phyloP scores from a whole-genome alignment of 352 stramenopile species.

The Pythium brachiatum region DNA sequence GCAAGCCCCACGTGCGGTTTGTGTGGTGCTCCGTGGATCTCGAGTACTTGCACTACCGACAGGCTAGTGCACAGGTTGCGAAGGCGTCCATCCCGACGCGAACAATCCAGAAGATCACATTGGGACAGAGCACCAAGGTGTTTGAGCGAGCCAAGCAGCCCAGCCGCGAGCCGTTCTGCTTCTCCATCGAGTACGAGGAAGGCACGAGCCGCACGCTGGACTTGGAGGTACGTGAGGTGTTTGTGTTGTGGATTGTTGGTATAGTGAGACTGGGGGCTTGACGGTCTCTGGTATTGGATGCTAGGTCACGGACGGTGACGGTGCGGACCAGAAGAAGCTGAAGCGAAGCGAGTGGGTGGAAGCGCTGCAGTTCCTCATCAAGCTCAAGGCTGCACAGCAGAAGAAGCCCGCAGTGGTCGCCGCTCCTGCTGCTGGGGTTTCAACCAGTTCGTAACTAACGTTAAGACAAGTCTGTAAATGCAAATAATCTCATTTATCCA shows the following conservation, averaged over 20 bases:
- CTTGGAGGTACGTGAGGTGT: slow-evolving; percentile 42
- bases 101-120: slow-evolving; percentile 34
- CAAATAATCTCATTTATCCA: slow-evolving; percentile 4
- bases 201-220: slow-evolving; percentile 52
- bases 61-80: slow-evolving; percentile 38
- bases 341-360: slow-evolving; percentile 68
- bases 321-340: slow-evolving; percentile 50
- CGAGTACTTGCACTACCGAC: slow-evolving; percentile 73
- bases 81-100: slow-evolving; percentile 67
- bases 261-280: neutral
- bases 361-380: slow-evolving; percentile 70
- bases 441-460: neutral
- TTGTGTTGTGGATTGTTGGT: neutral
- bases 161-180: slow-evolving; percentile 52
- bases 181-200: slow-evolving; percentile 79
- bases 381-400: slow-evolving; percentile 47
- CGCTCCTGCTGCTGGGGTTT: neutral
- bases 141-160: slow-evolving; percentile 64
- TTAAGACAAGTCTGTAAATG: neutral
- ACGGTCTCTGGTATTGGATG: slow-evolving; percentile 1
- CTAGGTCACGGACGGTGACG: slow-evolving; percentile 66
- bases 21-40: slow-evolving; percentile 77
- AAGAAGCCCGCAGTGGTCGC: slow-evolving; percentile 11
- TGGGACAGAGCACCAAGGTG: slow-evolving; percentile 55
- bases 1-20: slow-evolving; percentile 75